Evolutionary conservation across 257 asterid genomes (phyloP), one percentile per base, ranked within the genome.

Genomic region (Fraxinus excelsior): DNA sequence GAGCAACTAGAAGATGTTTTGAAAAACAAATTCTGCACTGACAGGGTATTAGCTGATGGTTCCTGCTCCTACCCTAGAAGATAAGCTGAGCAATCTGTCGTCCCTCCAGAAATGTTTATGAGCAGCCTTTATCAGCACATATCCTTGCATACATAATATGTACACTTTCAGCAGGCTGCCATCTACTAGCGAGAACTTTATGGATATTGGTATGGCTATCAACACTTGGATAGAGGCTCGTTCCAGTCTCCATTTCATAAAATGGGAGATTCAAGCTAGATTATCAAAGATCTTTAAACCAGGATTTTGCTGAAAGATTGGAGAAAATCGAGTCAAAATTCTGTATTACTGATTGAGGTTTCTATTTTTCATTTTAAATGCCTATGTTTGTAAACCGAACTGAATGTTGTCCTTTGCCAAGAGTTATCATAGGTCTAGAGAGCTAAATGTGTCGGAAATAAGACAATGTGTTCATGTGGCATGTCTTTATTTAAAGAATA

Each of bases 1-100:
- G 87, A 84, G 60, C 89, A 85, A 75, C 81, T 94, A 70, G 91
- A 92, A 84, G 85, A 80, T 62, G 81, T 80, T 82, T 46, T 94
- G 82, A 86, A 56, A 74, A 72, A 71, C 14, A 86, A 83, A 76
- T 87, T 90, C 66, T 77, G 87, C 75, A 76, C 51, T 72, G 81
- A 82, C 71, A 88, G 83, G 76, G 77, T 51, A 56, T 37, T 32
- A 64, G 82, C 78, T 72, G 84, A 70, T 74, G 66, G 11, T 18
- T 71, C 87, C 23, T 51, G 70, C 72, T 80, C 76, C 69, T 70
- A 46, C 53, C 74, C 14, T 71, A 72, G 70, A 76, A 74, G 79
- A 74, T 75, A 78, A 68, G 58, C 37, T 14, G 49, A 26, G 4
- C 3, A n/a, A 4, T 12, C 31, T 37, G 2, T 8, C 25, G 2